Evolutionary conservation across 2,329 filamentous ascomycete genomes (phyloP), one percentile per base, ranked within the genome.

Genomic region (Apiospora sp.): DNA sequence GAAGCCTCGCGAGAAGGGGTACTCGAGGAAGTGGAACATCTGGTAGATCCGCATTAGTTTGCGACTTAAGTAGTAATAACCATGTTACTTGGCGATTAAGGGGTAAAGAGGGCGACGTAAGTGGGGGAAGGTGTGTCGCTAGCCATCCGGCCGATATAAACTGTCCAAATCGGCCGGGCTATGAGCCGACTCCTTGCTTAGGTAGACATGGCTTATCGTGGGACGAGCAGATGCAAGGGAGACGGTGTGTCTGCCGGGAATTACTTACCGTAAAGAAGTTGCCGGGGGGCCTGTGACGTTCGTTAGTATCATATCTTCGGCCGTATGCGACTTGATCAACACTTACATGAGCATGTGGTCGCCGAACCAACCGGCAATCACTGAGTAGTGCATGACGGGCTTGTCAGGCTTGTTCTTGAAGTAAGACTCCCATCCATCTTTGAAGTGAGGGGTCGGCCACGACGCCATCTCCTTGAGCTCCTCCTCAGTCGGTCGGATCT

Each of bases 341-440:
- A 75, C 84, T 78, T 76, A 86, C 87, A 90, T 87, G 67, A 90
- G 81, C 86, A 89, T 90, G 76, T 90, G 88, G 79, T 90, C 88
- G 43, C 88, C 88, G 44, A 90, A 90, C 86, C 86, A 90, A 75
- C 92, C 92, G 22, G 92, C 85, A 78, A 95, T 94, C 71, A 95
- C 89, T 1, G 88, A 92, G 83, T 95, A 95, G 80, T 95, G 93
- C 93, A 95, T 95, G 61, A 95, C 93, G 0, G 93, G 93, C 87
- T 95, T 95, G 82, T 95, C 93, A 0, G 92, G 92, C 85, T 95
- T 95, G 80, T 95, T 83, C 85, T 94, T 93, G 83, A 95, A 96
- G 84, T 96, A 95, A 71, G 89, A 91, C 77, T 95, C 90, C 92
- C 93, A 96, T 2, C 93, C 92, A 8, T 89, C 87, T 67, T 87